Conservation (phyloP, 345 rosid genomes). For the Passiflora organensis region DNA sequence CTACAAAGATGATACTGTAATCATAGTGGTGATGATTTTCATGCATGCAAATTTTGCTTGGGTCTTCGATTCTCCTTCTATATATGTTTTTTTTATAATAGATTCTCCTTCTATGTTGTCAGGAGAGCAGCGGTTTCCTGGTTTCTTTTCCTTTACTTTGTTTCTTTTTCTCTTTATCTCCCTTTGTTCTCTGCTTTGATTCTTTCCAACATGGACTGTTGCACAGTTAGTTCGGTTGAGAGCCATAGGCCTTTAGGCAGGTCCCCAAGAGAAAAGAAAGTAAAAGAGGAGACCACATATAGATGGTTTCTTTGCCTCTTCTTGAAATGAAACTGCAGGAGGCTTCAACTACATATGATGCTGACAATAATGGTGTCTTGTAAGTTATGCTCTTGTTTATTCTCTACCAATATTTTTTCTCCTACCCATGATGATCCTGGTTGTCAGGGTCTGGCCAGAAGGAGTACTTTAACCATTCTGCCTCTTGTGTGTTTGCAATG, state of each 20-base stretch:
- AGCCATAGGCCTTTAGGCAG: constrained; percentile 24
- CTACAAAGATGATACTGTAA: constrained; percentile 41
- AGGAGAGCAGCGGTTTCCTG: constrained; percentile 54
- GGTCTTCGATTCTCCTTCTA: constrained; percentile 55
- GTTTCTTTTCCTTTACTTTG: constrained; percentile 11
- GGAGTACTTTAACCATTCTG: constrained; percentile 97
- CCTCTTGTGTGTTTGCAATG: constrained; percentile 76
- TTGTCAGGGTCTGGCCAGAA: constrained; percentile 98
- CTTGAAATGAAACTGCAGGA: constrained; percentile 28
- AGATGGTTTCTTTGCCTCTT: constrained; percentile 21
- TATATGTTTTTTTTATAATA: no score
- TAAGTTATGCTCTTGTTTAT: neutral
- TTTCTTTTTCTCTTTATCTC: constrained; percentile 2
- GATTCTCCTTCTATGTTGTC: constrained; percentile 44
- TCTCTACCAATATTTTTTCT: constrained; percentile 24
- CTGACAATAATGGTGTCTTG: constrained; percentile 35
- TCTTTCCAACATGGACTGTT: no score
- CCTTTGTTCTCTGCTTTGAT: constrained; percentile 10
- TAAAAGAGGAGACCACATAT: constrained; percentile 22
- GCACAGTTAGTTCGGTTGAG: constrained; percentile 48
- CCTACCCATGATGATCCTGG: constrained; percentile 96
- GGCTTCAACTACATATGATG: constrained; percentile 37
- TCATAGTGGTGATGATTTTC: constrained; percentile 67
- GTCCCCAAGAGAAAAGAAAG: constrained; percentile 16
- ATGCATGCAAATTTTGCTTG: constrained; percentile 52